These are phyloP conservation scores for Mariannaea elegans DNA, from an alignment of 2,329 filamentous ascomycete genomes.

Conservation along the genomic window DNA sequence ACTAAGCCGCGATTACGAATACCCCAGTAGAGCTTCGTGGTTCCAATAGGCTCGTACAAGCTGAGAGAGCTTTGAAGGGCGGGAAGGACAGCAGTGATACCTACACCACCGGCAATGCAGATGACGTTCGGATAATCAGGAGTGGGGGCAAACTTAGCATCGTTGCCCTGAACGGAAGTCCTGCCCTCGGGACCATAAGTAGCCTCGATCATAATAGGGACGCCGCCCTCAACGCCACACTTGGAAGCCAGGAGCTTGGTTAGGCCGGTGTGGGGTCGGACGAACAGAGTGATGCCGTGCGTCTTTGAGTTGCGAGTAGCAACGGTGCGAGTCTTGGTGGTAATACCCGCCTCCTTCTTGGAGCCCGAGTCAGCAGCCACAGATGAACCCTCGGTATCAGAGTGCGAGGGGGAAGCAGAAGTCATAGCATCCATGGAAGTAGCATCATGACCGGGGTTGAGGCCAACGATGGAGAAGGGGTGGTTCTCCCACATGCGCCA, in stretches of 20 bases:
- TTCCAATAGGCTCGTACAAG: constrained; percentile 32
- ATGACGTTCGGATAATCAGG: constrained; percentile 39
- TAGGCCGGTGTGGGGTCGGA: constrained; percentile 36
- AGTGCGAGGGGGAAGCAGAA: constrained; percentile 18
- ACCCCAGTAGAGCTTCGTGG: constrained; percentile 44
- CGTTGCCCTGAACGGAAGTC: constrained; percentile 27
- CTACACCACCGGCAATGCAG: constrained; percentile 45
- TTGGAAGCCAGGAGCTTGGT: constrained; percentile 34
- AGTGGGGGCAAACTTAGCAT: constrained; percentile 29
- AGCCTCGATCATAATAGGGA: constrained; percentile 42
- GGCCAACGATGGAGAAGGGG: constrained; percentile 43
- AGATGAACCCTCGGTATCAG: constrained; percentile 18
- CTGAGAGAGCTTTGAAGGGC: constrained; percentile 34
- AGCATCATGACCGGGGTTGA: constrained; percentile 24
- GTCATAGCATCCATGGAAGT: neutral
- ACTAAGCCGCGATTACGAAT: constrained; percentile 37
- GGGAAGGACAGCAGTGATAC: constrained; percentile 42
- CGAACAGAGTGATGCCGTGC: constrained; percentile 41
- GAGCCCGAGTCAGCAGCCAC: neutral
- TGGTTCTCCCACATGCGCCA: constrained; percentile 47
- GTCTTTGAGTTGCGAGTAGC: neutral
- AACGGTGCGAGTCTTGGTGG: constrained; percentile 4
- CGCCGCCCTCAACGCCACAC: constrained; percentile 18
- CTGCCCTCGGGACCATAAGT: constrained; percentile 41
- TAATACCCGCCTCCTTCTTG: constrained; percentile 28